These are phyloP conservation scores for Passiflora organensis DNA, from an alignment of 345 rosid species.

Conservation along the genomic window DNA sequence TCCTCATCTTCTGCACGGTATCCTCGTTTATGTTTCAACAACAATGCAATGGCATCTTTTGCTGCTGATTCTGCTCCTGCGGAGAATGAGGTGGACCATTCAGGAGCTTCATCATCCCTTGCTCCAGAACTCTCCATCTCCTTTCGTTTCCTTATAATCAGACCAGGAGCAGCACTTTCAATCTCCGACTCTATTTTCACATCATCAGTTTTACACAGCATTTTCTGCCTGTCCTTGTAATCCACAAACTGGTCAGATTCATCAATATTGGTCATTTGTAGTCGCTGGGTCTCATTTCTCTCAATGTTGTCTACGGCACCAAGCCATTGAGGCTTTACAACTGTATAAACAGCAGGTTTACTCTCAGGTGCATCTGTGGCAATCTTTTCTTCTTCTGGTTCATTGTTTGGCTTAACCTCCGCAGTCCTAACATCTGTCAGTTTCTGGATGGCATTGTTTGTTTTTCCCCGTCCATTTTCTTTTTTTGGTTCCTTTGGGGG, in stretches of 20 bases:
- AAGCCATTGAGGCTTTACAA: constrained; percentile 84
- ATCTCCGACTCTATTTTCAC: constrained; percentile 24
- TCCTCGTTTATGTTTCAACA: constrained; percentile 75
- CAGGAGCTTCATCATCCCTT: constrained; percentile 21
- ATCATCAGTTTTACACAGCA: constrained; percentile 25
- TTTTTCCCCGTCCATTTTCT: constrained; percentile 25
- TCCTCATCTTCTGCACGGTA: constrained; percentile 45
- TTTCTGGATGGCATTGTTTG: constrained; percentile 19
- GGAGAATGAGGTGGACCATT: constrained; percentile 32
- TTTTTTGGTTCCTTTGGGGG: constrained; percentile 29
- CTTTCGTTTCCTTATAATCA: constrained; percentile 77
- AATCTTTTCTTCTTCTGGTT: constrained; percentile 35
- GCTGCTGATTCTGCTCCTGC: constrained; percentile 48
- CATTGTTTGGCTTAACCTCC: constrained; percentile 15
- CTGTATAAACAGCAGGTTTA: constrained; percentile 41
- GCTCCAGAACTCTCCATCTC: constrained; percentile 38
- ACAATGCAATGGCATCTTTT: constrained; percentile 80
- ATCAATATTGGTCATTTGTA: constrained; percentile 27
- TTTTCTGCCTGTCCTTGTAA: constrained; percentile 72
- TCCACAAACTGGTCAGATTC: constrained; percentile 68
- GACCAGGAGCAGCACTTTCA: constrained; percentile 58
- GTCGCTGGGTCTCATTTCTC: constrained; percentile 31
- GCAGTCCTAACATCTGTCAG: constrained; percentile 20
- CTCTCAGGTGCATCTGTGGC: constrained; percentile 32
- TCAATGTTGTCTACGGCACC: constrained; percentile 65